Conservation (phyloP, 2,329 filamentous ascomycete species). For the Penicillium sp. region DNA sequence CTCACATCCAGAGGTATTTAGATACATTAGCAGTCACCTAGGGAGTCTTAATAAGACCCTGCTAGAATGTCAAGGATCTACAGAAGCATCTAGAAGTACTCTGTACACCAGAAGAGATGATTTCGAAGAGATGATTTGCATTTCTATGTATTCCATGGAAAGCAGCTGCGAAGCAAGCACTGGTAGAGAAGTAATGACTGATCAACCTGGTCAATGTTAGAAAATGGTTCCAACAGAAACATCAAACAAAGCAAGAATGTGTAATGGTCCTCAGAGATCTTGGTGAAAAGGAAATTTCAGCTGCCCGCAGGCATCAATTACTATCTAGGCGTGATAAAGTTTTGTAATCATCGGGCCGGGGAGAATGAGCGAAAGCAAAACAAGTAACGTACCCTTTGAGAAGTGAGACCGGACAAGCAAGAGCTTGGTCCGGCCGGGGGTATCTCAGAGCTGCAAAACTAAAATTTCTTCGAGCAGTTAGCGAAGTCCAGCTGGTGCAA, state of each 20-base stretch:
- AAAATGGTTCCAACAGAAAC: constrained; percentile 11
- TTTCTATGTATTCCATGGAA: not conserved
- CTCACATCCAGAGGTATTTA: too few species aligned
- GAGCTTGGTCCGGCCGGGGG: not conserved
- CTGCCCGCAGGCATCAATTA: constrained; percentile 56
- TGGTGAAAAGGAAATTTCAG: constrained; percentile 58
- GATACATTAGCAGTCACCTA: too few species aligned
- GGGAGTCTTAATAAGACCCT: not conserved
- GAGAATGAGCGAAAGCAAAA: constrained; percentile 1
- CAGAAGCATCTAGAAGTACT: not conserved
- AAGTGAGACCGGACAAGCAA: not conserved
- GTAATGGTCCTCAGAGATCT: constrained; percentile 59
- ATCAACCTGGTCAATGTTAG: constrained; percentile 21
- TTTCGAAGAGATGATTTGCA: not conserved
- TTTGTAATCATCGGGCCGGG: constrained; percentile 61
- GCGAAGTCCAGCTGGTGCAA: constrained; percentile 10
- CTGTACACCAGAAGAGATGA: not conserved
- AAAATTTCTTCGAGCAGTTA: constrained; percentile 24
- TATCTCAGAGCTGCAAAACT: not conserved
- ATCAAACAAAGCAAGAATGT: constrained; percentile 16
- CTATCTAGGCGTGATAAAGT: constrained; percentile 59
- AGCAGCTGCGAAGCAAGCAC: not conserved
- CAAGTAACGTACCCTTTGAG: constrained; percentile 24
- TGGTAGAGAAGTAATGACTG: not conserved
- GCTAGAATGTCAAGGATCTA: not conserved